phyloP scores from a whole-genome alignment of 148 eudicot genomes.

The Rhododendron molle region DNA sequence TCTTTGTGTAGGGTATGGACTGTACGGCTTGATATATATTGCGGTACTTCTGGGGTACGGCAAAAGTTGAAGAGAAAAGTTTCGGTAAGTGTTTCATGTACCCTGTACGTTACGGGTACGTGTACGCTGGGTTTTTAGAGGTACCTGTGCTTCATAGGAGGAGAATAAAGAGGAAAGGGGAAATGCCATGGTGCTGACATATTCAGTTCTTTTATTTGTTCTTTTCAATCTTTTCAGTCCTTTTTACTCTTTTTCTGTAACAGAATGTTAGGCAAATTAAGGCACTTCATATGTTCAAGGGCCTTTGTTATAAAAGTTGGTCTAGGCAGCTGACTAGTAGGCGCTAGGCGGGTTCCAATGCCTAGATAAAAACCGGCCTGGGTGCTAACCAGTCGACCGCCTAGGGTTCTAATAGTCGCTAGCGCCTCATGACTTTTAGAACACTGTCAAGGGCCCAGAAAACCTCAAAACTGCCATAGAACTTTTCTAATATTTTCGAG shows the following conservation, averaged over 20 bases:
- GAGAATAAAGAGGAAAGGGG: not conserved
- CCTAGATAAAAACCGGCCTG: not conserved
- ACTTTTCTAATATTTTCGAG: not conserved
- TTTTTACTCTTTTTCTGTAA: not conserved
- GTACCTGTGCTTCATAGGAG: not conserved
- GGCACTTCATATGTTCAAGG: not conserved
- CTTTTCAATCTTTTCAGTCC: not conserved
- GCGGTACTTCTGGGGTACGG: too few relatives aligned
- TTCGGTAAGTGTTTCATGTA: too few relatives aligned
- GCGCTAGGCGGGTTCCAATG: not conserved
- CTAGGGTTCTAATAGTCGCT: not conserved
- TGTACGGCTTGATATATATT: too few relatives aligned
- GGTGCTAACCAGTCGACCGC: not conserved
- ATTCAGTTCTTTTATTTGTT: not conserved
- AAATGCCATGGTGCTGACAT: not conserved
- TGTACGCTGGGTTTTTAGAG: too few relatives aligned
- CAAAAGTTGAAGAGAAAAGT: too few relatives aligned
- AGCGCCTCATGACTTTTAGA: not conserved
- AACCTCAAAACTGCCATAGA: not conserved
- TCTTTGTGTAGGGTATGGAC: too few relatives aligned
- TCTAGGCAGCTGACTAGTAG: not conserved
- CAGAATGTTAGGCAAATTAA: not conserved
- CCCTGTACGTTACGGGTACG: too few relatives aligned
- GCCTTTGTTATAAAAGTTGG: not conserved
- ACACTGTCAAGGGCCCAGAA: not conserved